Evolutionary conservation across 257 asterid species (phyloP).

Genomic region (Dorcoceras hygrometricum): DNA sequence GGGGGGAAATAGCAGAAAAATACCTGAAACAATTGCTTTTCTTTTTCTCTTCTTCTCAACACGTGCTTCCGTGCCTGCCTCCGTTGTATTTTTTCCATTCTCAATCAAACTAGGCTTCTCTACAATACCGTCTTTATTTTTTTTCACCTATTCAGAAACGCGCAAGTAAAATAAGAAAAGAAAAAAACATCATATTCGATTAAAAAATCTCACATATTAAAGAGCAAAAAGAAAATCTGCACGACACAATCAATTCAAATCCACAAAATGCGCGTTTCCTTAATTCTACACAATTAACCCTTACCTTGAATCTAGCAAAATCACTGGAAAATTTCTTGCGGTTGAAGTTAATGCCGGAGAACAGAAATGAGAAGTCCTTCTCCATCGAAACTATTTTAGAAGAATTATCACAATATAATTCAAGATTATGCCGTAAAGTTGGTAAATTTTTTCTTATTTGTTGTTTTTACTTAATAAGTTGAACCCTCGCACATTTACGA

Average conservation of each 20-base stretch:
- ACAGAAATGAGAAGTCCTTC: constrained; percentile 62
- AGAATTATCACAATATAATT: background rate
- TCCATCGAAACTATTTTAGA: constrained; percentile 32
- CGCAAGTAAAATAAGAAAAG: background rate
- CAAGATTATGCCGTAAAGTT: background rate
- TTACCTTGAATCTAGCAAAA: constrained; percentile 67
- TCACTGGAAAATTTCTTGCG: constrained; percentile 65
- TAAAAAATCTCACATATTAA: background rate
- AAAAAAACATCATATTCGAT: constrained; percentile 1
- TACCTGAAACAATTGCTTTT: constrained; percentile 47
- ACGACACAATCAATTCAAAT: background rate
- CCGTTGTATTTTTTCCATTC: constrained; percentile 27
- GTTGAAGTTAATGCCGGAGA: constrained; percentile 64
- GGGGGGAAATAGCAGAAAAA: background rate
- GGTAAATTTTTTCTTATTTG: background rate
- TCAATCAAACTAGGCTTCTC: constrained; percentile 37
- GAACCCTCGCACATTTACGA: constrained; percentile 68
- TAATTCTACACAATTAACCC: background rate
- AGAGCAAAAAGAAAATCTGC: constrained; percentile 15
- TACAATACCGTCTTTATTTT: constrained; percentile 31
- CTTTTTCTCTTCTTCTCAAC: constrained; percentile 74
- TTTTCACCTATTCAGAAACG: constrained; percentile 40
- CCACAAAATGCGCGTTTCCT: background rate
- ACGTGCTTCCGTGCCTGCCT: constrained; percentile 23
- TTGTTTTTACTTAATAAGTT: constrained; percentile 35